Evolutionary conservation across 169 alveolate species (phyloP), one percentile per base, ranked within the genome.

Genomic region (Plasmodium chabaudi): DNA sequence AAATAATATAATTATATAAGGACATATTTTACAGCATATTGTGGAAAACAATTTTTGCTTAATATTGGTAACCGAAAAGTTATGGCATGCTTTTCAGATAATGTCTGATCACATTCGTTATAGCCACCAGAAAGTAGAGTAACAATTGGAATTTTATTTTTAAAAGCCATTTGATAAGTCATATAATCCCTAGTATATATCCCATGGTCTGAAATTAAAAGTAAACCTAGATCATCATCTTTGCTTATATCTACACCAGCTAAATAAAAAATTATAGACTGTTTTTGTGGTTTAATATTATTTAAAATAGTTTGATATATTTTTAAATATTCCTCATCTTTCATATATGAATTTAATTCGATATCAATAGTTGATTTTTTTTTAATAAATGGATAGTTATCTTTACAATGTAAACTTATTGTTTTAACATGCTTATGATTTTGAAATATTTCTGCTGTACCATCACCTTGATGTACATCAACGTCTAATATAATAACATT

Each of bases 391-490:
- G 92, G 94, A 68, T 65, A 90, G 71, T 90, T 90, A 23, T 65
- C 72, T 44, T 17, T 75, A 79, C 94, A 89, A 88, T 89, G 94
- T 25, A 89, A 21, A 69, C 90, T 73, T 64, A 89, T 61, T 51
- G 89, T 84, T 39, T 46, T 65, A 17, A 90, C 92, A 60, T 61
- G 49, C n/a, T 59, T 15, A 1, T 17, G 56, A 71, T 64, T 67
- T 25, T 49, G 56, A 67, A 86, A 84, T 17, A 72, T 79, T 49
- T 79, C 94, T n/a, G 92, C 94, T 5, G 94, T 90, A 2, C 94
- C 94, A 64, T 90, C 92, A 7, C 91, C 92, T 70, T 90, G 92
- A 59, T 90, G 92, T 2, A 90, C 94, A 68, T 86, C 91, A 19
- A 90, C 69, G 63, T 90, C 94, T 27, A 90, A 64, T n/a, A 90